Percentiles rank a stretch among this genome's conserved stretches.
Evolutionary conservation across 2,329 filamentous ascomycete species (phyloP).

Genomic region (Fusarium burgessii): DNA sequence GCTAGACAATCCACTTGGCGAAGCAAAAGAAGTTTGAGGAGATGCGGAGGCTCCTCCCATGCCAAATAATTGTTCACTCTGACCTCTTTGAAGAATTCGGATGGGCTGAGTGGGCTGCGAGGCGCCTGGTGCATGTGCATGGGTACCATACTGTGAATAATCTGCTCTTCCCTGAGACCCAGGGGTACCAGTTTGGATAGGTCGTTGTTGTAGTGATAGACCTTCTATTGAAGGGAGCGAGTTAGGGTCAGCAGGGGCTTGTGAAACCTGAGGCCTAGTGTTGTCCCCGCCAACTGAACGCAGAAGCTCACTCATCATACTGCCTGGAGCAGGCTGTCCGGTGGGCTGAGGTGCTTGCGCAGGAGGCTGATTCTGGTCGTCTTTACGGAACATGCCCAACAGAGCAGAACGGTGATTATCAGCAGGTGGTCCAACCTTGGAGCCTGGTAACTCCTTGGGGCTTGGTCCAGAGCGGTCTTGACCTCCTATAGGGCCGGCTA

Average conservation of each 20-base stretch:
- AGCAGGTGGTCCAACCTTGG: slow-evolving; percentile 38
- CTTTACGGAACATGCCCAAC: slow-evolving; percentile 66
- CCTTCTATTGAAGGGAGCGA: slow-evolving; percentile 37
- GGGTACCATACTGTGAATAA: slow-evolving; percentile 29
- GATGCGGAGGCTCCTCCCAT: slow-evolving; percentile 26
- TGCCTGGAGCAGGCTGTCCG: slow-evolving; percentile 27
- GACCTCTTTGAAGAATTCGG: slow-evolving; percentile 54
- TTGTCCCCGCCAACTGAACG: slow-evolving; percentile 30
- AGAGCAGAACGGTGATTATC: slow-evolving; percentile 61
- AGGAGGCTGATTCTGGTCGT: slow-evolving; percentile 25
- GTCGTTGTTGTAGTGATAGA: slow-evolving; percentile 35
- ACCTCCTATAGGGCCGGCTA: not conserved
- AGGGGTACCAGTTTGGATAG: slow-evolving; percentile 27
- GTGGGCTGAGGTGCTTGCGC: slow-evolving; percentile 12
- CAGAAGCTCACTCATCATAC: slow-evolving; percentile 39
- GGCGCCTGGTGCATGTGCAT: slow-evolving; percentile 8
- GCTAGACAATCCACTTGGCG: slow-evolving; percentile 33
- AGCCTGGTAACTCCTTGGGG: slow-evolving; percentile 47
- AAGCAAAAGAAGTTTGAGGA: slow-evolving; percentile 42
- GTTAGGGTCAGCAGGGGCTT: slow-evolving; percentile 28
- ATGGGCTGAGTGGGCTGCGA: slow-evolving; percentile 43
- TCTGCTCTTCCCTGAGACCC: slow-evolving; percentile 31
- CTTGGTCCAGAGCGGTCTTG: slow-evolving; percentile 39
- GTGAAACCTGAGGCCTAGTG: slow-evolving; percentile 21
- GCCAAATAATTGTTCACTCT: slow-evolving; percentile 43